Conservation (phyloP, 345 rosid species). For the Pugionium dolabratum region DNA sequence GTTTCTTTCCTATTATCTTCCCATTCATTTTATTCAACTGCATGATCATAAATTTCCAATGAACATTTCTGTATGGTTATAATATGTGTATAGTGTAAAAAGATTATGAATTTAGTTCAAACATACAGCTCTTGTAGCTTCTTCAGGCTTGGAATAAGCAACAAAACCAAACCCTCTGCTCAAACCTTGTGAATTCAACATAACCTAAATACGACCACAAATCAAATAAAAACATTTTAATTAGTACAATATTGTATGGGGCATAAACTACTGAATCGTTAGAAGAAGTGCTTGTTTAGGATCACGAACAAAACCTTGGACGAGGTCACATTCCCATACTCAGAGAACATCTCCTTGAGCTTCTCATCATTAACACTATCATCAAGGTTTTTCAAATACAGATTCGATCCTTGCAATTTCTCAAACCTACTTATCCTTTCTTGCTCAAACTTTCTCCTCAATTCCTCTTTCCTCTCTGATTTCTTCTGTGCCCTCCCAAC, state of each 20-base stretch:
- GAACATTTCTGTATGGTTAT: background rate
- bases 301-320: slow-evolving; percentile 53
- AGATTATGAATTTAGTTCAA: background rate
- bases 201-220: slow-evolving; percentile 44
- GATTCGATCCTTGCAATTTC: slow-evolving; percentile 58
- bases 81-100: background rate
- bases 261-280: background rate
- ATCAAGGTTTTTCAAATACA: slow-evolving; percentile 71
- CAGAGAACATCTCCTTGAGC: slow-evolving; percentile 62
- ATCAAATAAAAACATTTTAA: background rate
- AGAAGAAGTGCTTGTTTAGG: background rate
- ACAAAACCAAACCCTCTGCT: slow-evolving; percentile 81
- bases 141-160: slow-evolving; percentile 64
- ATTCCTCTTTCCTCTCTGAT: slow-evolving; percentile 57
- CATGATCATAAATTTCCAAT: slow-evolving; percentile 9
- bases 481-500: slow-evolving; percentile 71
- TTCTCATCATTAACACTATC: slow-evolving; percentile 57
- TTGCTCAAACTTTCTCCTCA: slow-evolving; percentile 58
- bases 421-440: slow-evolving; percentile 49
- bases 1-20: slow-evolving; percentile 63
- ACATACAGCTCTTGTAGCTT: slow-evolving; percentile 69
- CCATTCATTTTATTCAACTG: slow-evolving; percentile 72
- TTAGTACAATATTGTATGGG: too few species aligned
- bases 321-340: slow-evolving; percentile 63
- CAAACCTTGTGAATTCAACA: slow-evolving; percentile 55